Evolutionary conservation across 2,329 filamentous ascomycete species (phyloP).

Genomic region (Thielaviopsis ethacetica): DNA sequence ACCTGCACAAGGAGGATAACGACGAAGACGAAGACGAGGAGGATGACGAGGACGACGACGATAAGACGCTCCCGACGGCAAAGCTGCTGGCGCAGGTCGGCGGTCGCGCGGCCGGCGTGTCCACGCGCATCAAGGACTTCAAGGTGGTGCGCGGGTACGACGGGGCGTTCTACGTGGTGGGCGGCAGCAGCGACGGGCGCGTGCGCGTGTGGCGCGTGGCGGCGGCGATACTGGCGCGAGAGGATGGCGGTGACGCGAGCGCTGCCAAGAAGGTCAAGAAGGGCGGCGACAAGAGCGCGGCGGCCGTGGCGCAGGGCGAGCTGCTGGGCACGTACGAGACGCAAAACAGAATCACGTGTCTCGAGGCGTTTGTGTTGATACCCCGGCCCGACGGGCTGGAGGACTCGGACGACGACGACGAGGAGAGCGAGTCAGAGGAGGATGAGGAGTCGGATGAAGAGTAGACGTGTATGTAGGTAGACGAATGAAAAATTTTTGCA

Average conservation of each 20-base stretch:
- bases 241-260: slow-evolving; percentile 15
- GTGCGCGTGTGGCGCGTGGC: slow-evolving; percentile 60
- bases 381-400: slow-evolving; percentile 44
- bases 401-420: slow-evolving; percentile 30
- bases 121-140: slow-evolving; percentile 77
- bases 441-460: slow-evolving; percentile 21
- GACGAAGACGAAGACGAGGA: slow-evolving; percentile 20
- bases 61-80: slow-evolving; percentile 34
- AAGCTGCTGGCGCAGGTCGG: slow-evolving; percentile 63
- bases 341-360: slow-evolving; percentile 74
- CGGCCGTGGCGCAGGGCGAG: slow-evolving; percentile 32
- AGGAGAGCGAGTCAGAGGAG: slow-evolving; percentile 22
- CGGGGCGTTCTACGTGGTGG: slow-evolving; percentile 40
- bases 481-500: not conserved
- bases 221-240: slow-evolving; percentile 18
- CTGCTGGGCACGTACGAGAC: slow-evolving; percentile 70
- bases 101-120: slow-evolving; percentile 50
- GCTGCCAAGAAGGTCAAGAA: slow-evolving; percentile 12
- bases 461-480: slow-evolving; percentile 8
- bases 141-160: slow-evolving; percentile 36
- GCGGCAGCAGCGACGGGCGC: slow-evolving; percentile 71
- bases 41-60: slow-evolving; percentile 22
- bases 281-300: not conserved
- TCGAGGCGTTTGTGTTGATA: slow-evolving; percentile 76
- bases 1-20: slow-evolving; percentile 21